Percentiles rank a stretch among this genome's conserved stretches.
Conservation (phyloP, 108 stramenopile species). For the Aurantiochytrium sp. region DNA sequence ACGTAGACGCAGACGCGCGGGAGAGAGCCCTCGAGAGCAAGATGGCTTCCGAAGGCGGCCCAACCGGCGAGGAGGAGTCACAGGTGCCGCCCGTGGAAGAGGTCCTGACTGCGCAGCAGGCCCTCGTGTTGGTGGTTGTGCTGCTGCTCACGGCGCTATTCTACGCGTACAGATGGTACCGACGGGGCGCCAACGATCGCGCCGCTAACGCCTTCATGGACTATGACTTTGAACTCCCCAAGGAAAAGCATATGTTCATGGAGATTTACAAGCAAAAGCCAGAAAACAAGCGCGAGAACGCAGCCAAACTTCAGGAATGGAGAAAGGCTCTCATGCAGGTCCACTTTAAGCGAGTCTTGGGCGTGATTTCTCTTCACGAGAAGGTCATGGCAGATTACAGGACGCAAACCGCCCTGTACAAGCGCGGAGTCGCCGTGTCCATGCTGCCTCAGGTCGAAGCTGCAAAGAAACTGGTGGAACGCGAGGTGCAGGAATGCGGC, state of each 20-base stretch:
- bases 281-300: background rate
- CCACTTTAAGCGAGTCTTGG: background rate
- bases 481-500: slow-evolving; percentile 5
- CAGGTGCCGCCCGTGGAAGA: background rate
- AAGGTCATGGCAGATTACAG: background rate
- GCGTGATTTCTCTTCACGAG: background rate
- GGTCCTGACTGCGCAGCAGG: slow-evolving; percentile 9
- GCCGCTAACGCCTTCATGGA: background rate
- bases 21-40: too few relatives aligned
- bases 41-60: too few relatives aligned
- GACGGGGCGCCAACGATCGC: background rate
- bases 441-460: slow-evolving; percentile 11
- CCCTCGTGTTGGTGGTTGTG: background rate
- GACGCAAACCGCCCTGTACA: background rate
- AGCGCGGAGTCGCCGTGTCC: background rate
- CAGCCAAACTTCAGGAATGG: background rate
- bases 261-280: background rate
- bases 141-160: background rate
- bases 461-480: background rate
- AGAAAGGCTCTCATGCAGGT: background rate
- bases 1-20: too few relatives aligned
- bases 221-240: background rate
- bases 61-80: background rate
- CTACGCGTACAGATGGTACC: background rate
- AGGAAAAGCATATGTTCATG: background rate